Base-by-base conservation (phyloP, 345 rosid genomes). In the Odontarrhena argentea region DNA sequence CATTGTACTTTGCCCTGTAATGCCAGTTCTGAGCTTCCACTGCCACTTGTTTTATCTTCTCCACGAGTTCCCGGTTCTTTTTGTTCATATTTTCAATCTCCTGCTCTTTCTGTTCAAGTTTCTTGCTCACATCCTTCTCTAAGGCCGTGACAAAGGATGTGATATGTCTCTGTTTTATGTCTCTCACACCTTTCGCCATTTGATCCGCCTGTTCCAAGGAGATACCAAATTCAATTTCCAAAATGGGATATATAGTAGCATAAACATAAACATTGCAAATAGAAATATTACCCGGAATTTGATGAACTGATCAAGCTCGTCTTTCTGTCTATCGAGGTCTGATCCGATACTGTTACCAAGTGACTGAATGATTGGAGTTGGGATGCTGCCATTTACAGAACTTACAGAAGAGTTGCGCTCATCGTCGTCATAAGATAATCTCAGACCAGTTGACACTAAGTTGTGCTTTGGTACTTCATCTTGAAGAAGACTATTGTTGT, bases 21-120 rank as follows among this genome's bases (percentile, higher is more conserved):
- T 85, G 93, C 96, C 97, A 91, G 59, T 78, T 87, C 69, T 91
- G 91, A 30, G 90, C 84, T 81, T 91, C 96, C 8, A 43, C 43
- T 9, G 85, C 82, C 52, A 83, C 79, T 65, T 86, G 91, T 70
- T 81, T 86, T 77, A 88, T 85, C 65, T 69, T 78, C 63, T 88
- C 89, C 4, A 77, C 72, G 41, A 88, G 85, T 66, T 91, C 96
- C 46, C 69, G 76, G 76, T 88, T 88, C 75, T 79, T 86, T 50
- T 83, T 83, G 67, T 85, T 91, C 76, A 85, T 80, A 57, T 18
- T 86, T 63, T 88, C 85, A 40, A 91, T 75, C 78, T 91, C 96
- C 9, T 80, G 35, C 55, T 91, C 96, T 66, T 85, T 91, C 67
- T 88, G 93, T 44, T 15, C 77, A 8, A 91, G 77, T 80, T 86